phyloP scores from a whole-genome alignment of 2,329 filamentous ascomycete genomes.

The Phaeosphaeria sp. region DNA sequence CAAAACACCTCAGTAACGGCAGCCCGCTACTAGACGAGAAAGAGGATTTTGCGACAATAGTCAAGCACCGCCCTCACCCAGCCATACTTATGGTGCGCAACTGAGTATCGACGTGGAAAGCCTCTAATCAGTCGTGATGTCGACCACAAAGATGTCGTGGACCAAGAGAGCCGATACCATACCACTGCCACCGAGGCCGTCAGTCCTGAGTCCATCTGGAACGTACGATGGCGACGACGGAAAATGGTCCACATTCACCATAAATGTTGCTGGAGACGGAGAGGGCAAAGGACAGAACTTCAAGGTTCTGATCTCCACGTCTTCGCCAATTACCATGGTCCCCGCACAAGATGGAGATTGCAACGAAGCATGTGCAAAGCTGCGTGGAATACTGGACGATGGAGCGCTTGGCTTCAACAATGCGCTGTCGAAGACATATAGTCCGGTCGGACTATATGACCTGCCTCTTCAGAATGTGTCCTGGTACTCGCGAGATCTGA shows the following conservation, averaged over 20 bases:
- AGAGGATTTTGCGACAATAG: neutral
- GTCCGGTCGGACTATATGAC: slow-evolving; percentile 14
- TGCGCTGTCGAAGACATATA: slow-evolving; percentile 21
- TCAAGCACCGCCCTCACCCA: neutral
- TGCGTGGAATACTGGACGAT: slow-evolving; percentile 34
- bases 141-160: slow-evolving; percentile 21
- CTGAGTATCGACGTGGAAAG: neutral
- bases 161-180: slow-evolving; percentile 29
- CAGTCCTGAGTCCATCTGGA: slow-evolving; percentile 24
- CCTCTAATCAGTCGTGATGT: neutral
- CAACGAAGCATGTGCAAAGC: slow-evolving; percentile 29
- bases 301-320: slow-evolving; percentile 42
- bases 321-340: slow-evolving; percentile 30
- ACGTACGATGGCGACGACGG: slow-evolving; percentile 50
- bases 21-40: neutral
- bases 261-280: slow-evolving; percentile 44
- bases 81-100: too few relatives aligned
- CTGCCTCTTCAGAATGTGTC: slow-evolving; percentile 22
- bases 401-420: slow-evolving; percentile 27
- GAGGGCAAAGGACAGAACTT: slow-evolving; percentile 44
- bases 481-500: slow-evolving; percentile 19
- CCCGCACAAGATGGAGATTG: slow-evolving; percentile 38
- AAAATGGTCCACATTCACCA: slow-evolving; percentile 50
- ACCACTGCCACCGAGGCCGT: slow-evolving; percentile 17
- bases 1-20: neutral